phyloP scores from a whole-genome alignment of 192 early-diverging fungal species.

The Jimgerdemannia flammicorona region DNA sequence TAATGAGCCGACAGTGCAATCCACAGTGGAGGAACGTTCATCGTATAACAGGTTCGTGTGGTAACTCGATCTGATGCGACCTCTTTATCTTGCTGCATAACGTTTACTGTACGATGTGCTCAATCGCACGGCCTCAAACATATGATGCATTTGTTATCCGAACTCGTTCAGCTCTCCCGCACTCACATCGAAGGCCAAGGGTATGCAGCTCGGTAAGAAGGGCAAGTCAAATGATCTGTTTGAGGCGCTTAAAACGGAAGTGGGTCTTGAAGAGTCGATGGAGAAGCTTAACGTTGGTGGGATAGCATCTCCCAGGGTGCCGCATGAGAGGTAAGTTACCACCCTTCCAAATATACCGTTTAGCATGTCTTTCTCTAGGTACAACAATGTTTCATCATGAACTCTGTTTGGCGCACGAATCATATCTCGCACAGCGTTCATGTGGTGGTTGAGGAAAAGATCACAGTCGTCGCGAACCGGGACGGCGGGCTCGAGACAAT shows the following conservation, averaged over 20 bases:
- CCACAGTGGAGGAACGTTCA: constrained; percentile 17
- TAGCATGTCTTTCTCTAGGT: not conserved
- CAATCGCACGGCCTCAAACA: too few species aligned
- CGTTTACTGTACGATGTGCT: too few species aligned
- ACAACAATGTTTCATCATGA: not conserved
- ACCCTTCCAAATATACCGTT: too few species aligned
- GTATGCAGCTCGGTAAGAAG: constrained; percentile 96
- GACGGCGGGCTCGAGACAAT: constrained; percentile 91
- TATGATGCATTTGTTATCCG: too few species aligned
- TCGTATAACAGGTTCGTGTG: constrained; percentile 21
- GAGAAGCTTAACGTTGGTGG: too few species aligned
- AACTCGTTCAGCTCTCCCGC: constrained; percentile 14
- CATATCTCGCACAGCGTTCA: constrained; percentile 64
- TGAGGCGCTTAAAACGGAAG: constrained; percentile 82
- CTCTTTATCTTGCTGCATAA: too few species aligned
- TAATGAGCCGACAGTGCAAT: constrained; percentile 25
- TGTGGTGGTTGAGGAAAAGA: constrained; percentile 83
- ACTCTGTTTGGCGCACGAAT: constrained; percentile 1
- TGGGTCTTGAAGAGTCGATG: constrained; percentile 30
- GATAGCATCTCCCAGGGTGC: too few species aligned
- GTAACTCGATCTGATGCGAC: not conserved
- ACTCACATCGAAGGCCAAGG: constrained; percentile 60
- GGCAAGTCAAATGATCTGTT: constrained; percentile 73
- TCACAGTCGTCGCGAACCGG: constrained; percentile 75
- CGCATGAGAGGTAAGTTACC: too few species aligned